These are phyloP conservation scores for Mucor irregularis DNA, from an alignment of 371 early-diverging fungal genomes.

Conservation along the genomic window DNA sequence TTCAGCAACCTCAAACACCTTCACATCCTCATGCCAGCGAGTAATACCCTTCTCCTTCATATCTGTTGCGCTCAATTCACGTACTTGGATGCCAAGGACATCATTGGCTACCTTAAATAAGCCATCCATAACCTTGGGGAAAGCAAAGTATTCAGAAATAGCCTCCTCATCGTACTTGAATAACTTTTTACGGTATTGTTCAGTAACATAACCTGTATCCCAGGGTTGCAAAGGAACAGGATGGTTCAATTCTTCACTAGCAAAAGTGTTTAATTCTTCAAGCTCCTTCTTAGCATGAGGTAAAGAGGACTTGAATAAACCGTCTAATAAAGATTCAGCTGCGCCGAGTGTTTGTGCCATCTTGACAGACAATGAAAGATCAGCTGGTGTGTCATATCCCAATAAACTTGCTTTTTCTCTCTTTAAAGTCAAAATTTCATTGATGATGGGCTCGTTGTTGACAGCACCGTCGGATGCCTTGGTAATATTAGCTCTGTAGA, in stretches of 20 bases:
- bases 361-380: constrained; percentile 62
- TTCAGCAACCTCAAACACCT: constrained; percentile 63
- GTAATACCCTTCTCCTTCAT: constrained; percentile 39
- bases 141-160: constrained; percentile 64
- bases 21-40: constrained; percentile 68
- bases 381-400: constrained; percentile 58
- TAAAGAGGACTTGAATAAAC: constrained; percentile 50
- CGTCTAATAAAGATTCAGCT: constrained; percentile 50
- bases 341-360: constrained; percentile 60
- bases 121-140: constrained; percentile 61
- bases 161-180: constrained; percentile 66
- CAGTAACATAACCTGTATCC: constrained; percentile 58
- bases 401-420: constrained; percentile 57
- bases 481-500: constrained; percentile 58
- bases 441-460: constrained; percentile 64
- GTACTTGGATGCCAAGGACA: constrained; percentile 59
- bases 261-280: constrained; percentile 51
- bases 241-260: constrained; percentile 33
- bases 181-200: constrained; percentile 59
- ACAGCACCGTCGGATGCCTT: constrained; percentile 54
- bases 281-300: constrained; percentile 53
- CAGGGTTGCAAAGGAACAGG: constrained; percentile 57
- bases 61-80: constrained; percentile 43
- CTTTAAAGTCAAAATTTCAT: constrained; percentile 55
- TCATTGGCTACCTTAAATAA: constrained; percentile 62